A percentile compares a stretch with the other conserved stretches of the same genome.
Conservation (phyloP, 176 grass and related monocot species). For the Aegilops speltoides region DNA sequence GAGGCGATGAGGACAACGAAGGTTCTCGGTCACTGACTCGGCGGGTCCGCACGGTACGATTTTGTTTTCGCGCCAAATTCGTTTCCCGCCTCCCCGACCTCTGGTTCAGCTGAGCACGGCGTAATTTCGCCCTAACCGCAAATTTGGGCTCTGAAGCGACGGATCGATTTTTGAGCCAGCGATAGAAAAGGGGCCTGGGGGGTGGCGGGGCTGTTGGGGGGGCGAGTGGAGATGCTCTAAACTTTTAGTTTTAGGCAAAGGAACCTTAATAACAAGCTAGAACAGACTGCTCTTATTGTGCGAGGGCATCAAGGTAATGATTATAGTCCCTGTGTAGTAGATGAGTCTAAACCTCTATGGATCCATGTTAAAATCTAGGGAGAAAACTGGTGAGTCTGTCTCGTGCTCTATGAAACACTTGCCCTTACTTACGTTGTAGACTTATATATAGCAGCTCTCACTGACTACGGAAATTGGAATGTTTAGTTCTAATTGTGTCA, state of each 20-base stretch:
- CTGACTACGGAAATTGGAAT: not conserved
- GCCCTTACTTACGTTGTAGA: not conserved
- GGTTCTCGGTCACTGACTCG: no score
- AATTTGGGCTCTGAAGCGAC: no score
- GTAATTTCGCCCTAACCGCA: no score
- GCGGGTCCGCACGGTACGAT: no score
- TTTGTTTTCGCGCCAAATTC: no score
- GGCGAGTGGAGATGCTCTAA: no score
- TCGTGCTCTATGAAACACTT: constrained; percentile 3
- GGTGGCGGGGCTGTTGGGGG: no score
- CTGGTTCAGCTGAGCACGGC: no score
- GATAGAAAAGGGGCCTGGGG: no score
- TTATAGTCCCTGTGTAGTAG: constrained; percentile 2
- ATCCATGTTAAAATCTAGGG: not conserved
- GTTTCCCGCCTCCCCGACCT: no score
- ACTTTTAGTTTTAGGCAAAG: not conserved
- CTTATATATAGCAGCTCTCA: not conserved
- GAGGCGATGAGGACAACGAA: no score
- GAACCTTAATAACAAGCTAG: not conserved
- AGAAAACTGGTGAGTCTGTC: not conserved
- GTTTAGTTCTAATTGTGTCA: not conserved
- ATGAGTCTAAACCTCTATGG: constrained; percentile 8
- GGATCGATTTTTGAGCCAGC: no score
- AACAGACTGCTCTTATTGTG: not conserved
- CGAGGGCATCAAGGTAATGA: not conserved